A percentile compares a stretch with the other conserved stretches of the same genome.
phyloP scores from a whole-genome alignment of 352 stramenopile species.

The Thraustochytrium sp. region DNA sequence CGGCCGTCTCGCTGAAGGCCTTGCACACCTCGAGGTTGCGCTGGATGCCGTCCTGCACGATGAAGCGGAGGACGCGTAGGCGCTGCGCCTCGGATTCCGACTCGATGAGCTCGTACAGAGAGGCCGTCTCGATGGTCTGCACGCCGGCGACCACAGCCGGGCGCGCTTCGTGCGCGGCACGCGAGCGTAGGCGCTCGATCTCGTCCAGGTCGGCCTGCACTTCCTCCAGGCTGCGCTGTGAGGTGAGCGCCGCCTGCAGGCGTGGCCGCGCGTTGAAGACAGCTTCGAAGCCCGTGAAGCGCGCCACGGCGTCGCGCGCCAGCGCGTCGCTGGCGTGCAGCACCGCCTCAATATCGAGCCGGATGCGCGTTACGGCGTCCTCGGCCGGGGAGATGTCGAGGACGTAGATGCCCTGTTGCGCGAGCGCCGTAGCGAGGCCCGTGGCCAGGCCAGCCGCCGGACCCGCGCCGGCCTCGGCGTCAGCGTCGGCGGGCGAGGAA shows the following conservation, averaged over 20 bases:
- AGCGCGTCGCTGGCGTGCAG: neutral
- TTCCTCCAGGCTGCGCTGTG: neutral
- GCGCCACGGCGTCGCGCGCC: neutral
- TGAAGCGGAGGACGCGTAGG: neutral
- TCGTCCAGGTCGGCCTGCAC: neutral
- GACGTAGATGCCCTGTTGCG: slow-evolving; percentile 70
- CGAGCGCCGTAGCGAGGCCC: slow-evolving; percentile 61
- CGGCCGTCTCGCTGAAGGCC: neutral
- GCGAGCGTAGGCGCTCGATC: neutral
- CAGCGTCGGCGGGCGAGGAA: neutral
- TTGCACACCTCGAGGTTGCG: neutral
- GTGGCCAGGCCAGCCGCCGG: too few relatives aligned
- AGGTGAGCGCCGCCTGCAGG: neutral
- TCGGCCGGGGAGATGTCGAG: slow-evolving; percentile 77
- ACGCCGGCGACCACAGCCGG: neutral
- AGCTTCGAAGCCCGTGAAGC: neutral
- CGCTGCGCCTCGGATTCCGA: neutral
- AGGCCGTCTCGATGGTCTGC: neutral
- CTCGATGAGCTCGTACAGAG: neutral
- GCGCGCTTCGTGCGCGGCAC: neutral
- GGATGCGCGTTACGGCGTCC: slow-evolving; percentile 69
- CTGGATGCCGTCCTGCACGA: slow-evolving; percentile 9
- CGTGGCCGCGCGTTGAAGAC: neutral
- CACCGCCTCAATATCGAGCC: slow-evolving; percentile 46
- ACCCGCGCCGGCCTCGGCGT: slow-evolving; percentile 53